phyloP scores from a whole-genome alignment of 1,284 basidiomycete species.

The Sporisorium sorghi region DNA sequence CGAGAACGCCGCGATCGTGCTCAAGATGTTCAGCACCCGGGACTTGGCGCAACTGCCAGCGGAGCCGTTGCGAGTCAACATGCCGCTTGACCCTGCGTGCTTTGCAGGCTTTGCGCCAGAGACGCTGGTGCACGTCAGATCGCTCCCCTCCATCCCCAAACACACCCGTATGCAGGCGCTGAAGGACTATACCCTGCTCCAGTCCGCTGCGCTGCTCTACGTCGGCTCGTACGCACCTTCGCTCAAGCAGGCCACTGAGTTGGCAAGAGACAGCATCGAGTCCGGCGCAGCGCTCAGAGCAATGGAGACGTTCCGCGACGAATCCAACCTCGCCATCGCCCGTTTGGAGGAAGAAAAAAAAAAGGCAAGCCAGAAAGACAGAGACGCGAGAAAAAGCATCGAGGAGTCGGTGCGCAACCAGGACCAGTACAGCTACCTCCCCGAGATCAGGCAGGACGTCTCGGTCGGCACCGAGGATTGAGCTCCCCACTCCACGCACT shows the following conservation, averaged over 20 bases:
- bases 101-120: conserved; percentile 33
- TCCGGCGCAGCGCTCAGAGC: conserved; percentile 47
- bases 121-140: conserved; percentile 28
- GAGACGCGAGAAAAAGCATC: conserved; percentile 36
- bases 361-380: conserved; percentile 21
- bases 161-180: conserved; percentile 55
- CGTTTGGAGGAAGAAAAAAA: conserved; percentile 22
- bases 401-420: conserved; percentile 36
- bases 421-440: conserved; percentile 55
- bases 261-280: conserved; percentile 46
- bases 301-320: conserved; percentile 45
- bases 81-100: conserved; percentile 26
- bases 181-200: conserved; percentile 64
- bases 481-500: not conserved
- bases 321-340: conserved; percentile 37
- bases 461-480: conserved; percentile 53
- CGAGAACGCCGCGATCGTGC: conserved; percentile 64
- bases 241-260: conserved; percentile 15
- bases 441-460: conserved; percentile 50
- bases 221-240: conserved; percentile 52
- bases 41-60: conserved; percentile 8
- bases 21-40: conserved; percentile 50
- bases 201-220: conserved; percentile 64
- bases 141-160: conserved; percentile 53
- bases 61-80: conserved; percentile 12